A percentile compares a stretch with the other conserved stretches of the same genome.
These are phyloP conservation scores for Sporothrix curviconia DNA, from an alignment of 2,329 filamentous ascomycete genomes.

Conservation along the genomic window DNA sequence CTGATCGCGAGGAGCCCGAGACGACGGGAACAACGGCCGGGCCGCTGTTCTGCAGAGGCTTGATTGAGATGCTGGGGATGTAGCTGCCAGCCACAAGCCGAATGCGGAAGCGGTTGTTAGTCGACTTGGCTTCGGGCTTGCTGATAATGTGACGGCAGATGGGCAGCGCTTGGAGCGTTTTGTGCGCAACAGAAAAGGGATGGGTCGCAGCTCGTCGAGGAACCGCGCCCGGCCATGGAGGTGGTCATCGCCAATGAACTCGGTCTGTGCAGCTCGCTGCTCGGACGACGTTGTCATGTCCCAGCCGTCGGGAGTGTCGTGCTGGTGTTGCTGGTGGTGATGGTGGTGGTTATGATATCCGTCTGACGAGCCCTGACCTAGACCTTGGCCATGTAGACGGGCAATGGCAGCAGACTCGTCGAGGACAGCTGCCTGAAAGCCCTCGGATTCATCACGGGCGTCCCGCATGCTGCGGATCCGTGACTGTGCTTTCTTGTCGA, in stretches of 20 bases:
- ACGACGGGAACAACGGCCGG: neutral
- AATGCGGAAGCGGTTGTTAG: constrained; percentile 86
- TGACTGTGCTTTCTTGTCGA: constrained; percentile 58
- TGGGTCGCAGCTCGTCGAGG: constrained; percentile 67
- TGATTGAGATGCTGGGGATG: constrained; percentile 74
- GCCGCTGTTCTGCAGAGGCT: constrained; percentile 42
- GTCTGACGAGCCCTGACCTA: neutral
- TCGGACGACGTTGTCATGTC: constrained; percentile 49
- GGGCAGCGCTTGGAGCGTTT: constrained; percentile 90
- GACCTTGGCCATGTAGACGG: constrained; percentile 39
- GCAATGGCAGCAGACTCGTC: constrained; percentile 58
- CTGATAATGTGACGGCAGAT: constrained; percentile 91
- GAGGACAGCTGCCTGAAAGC: constrained; percentile 56
- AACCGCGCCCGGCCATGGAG: constrained; percentile 51
- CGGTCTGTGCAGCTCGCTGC: constrained; percentile 42
- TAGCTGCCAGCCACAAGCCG: constrained; percentile 81
- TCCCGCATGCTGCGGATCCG: constrained; percentile 75
- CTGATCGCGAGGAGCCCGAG: constrained; percentile 19
- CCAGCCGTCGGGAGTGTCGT: constrained; percentile 43
- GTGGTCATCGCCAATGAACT: constrained; percentile 36
- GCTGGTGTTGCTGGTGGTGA: no score
- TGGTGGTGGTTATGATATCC: no score
- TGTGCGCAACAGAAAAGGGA: constrained; percentile 76
- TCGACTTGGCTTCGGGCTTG: constrained; percentile 86
- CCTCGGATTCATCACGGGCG: constrained; percentile 63